phyloP scores from a whole-genome alignment of 768 basidiomycete genomes.

The Termitomyces sp. region DNA sequence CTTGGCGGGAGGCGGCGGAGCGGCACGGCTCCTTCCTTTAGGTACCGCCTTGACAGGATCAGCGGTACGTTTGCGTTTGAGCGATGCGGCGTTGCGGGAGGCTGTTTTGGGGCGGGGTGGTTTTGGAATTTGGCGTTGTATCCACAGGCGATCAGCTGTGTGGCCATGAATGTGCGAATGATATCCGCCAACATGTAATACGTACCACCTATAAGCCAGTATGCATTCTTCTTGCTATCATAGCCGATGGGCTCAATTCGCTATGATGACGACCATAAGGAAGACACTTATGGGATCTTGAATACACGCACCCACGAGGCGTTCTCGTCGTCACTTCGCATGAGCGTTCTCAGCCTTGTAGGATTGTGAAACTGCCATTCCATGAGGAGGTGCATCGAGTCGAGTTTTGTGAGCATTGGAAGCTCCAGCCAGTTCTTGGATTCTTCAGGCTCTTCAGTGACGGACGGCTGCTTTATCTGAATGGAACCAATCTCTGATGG shows the following conservation, averaged over 20 bases:
- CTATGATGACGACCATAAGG: constrained; percentile 29
- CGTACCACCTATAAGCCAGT: constrained; percentile 82
- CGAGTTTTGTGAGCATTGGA: constrained; percentile 65
- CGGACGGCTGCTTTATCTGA: neutral
- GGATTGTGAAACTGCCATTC: constrained; percentile 91
- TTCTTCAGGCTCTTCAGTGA: constrained; percentile 26
- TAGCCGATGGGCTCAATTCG: constrained; percentile 84
- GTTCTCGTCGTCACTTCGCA: constrained; percentile 76
- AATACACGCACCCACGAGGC: constrained; percentile 64
- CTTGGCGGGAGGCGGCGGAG: constrained; percentile 12
- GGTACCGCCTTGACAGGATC: constrained; percentile 3
- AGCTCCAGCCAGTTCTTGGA: constrained; percentile 68
- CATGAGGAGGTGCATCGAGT: constrained; percentile 63
- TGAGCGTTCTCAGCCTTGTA: constrained; percentile 57
- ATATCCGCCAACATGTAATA: constrained; percentile 4
- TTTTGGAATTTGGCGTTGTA: constrained; percentile 55
- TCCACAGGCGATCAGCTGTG: constrained; percentile 78
- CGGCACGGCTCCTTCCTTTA: constrained; percentile 11
- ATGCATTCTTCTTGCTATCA: constrained; percentile 71
- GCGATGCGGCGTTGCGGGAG: constrained; percentile 27
- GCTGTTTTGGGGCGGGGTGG: constrained; percentile 28
- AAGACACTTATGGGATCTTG: neutral
- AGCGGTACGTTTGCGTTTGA: constrained; percentile 34
- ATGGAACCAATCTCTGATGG: constrained; percentile 13
- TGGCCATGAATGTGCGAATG: neutral